Percentiles rank a stretch among this genome's conserved stretches.
Evolutionary conservation across 1,284 basidiomycete species (phyloP).

Genomic region (Takashimella tepidaria): DNA sequence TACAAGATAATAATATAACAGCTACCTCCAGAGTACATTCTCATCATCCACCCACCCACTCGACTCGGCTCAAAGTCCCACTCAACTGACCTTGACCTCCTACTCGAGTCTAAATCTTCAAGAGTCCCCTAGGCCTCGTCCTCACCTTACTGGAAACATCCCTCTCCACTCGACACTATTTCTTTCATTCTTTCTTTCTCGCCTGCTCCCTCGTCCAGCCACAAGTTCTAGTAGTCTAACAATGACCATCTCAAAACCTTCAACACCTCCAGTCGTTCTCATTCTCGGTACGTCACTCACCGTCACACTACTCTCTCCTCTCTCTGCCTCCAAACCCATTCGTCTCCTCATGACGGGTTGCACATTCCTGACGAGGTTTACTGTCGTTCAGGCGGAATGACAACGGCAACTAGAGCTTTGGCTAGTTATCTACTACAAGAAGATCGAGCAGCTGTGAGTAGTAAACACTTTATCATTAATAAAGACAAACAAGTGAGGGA

Average conservation of each 20-base stretch:
- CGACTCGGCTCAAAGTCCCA: neutral
- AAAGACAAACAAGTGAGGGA: neutral
- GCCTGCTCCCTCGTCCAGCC: neutral
- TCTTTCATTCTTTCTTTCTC: neutral
- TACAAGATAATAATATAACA: too few species aligned
- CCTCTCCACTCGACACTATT: neutral
- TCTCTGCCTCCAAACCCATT: neutral
- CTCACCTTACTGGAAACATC: too few species aligned
- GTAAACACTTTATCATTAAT: neutral
- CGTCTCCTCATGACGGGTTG: neutral
- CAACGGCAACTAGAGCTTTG: constrained; percentile 31
- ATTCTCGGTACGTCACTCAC: constrained; percentile 62
- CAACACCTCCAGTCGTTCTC: constrained; percentile 50
- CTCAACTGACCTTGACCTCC: neutral
- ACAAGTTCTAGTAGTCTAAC: neutral
- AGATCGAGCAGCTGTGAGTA: constrained; percentile 15
- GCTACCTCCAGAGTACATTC: neutral
- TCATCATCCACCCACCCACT: neutral
- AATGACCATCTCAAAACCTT: neutral
- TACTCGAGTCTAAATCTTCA: too few species aligned
- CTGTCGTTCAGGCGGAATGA: constrained; percentile 29
- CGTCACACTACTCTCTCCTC: neutral
- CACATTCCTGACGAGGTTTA: neutral
- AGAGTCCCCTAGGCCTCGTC: neutral
- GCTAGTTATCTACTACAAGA: constrained; percentile 27